Evolutionary conservation across 345 rosid species (phyloP), one percentile per base, ranked within the genome.

Genomic region (Populus ilicifolia): DNA sequence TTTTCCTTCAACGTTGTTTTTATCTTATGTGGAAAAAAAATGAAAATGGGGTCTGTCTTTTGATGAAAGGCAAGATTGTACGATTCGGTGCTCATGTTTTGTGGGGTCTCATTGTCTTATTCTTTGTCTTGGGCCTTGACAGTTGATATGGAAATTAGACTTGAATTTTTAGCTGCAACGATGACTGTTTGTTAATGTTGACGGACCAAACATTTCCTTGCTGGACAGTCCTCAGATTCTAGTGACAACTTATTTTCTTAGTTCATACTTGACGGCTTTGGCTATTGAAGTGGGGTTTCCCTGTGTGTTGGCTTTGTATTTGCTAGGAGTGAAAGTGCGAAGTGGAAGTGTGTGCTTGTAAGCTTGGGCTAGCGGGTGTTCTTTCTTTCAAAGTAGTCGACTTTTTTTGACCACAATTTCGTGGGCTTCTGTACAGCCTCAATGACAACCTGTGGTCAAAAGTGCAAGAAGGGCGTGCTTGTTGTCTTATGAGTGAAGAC

Each of bases 351-450:
- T 41, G 11, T 11, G 36, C 5, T 11, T 2, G 2, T 14, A 2
- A 1, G 12, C 46, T 65, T n/a, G 18, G 70, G 54, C 7, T 48
- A 10, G 27, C 38, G 41, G 17, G 54, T 18, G 16, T 77, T 9
- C 46, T 77, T 29, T 35, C 74, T 27, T 56, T 25, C 23, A 33
- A 56, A 27, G 41, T 12, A 8, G 50, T 56, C 30, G 38, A 21
- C 25, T 56, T 75, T 84, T 69, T 43, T 84, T 72, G 79, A 81
- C 80, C 80, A 63, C 82, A 78, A 68, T 18, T 77, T 21, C 68
- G 80, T 76, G 81, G 71, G 48, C 29, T 78, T 62, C 3, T 65
- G 61, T 12, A 25, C n/a, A 23, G 77, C 80, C 80, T 73, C 56
- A 43, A 39, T 25, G 70, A 52, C 72, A 43, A 44, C 72, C 71